Conservation (phyloP, 768 basidiomycete species). For the Baorangia bicolor region DNA sequence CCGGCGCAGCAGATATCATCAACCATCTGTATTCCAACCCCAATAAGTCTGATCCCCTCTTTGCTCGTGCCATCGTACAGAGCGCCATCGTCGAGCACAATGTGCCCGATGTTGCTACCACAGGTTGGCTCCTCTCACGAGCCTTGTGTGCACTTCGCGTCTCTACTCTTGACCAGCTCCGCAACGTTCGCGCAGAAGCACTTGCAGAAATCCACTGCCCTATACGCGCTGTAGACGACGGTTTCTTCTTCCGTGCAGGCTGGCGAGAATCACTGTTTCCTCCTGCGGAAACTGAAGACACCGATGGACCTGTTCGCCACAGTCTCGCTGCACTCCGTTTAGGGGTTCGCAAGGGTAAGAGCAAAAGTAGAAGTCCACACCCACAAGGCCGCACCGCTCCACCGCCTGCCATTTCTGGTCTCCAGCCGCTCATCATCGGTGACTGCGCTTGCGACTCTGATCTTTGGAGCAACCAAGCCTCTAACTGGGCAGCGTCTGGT, state of each 20-base stretch:
- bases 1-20: slow-evolving; percentile 54
- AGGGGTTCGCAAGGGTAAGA: slow-evolving; percentile 25
- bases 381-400: slow-evolving; percentile 17
- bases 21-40: slow-evolving; percentile 61
- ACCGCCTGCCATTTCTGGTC: slow-evolving; percentile 20
- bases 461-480: slow-evolving; percentile 59
- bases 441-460: slow-evolving; percentile 66
- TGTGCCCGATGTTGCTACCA: slow-evolving; percentile 56
- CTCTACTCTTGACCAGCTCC: slow-evolving; percentile 59
- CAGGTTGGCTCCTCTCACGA: slow-evolving; percentile 67
- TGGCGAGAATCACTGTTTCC: slow-evolving; percentile 52
- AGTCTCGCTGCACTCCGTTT: slow-evolving; percentile 22
- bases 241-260: slow-evolving; percentile 60
- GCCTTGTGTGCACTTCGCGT: slow-evolving; percentile 56
- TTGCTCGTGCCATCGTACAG: slow-evolving; percentile 75
- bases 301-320: slow-evolving; percentile 10
- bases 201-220: slow-evolving; percentile 52
- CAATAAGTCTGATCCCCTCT: slow-evolving; percentile 60
- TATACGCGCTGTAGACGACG: slow-evolving; percentile 65
- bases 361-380: slow-evolving; percentile 29
- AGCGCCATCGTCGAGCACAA: slow-evolving; percentile 63
- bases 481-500: slow-evolving; percentile 59
- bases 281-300: slow-evolving; percentile 21
- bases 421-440: slow-evolving; percentile 74
- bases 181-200: slow-evolving; percentile 54